Conservation (phyloP, 225 moss, liverwort and hornwort species). For the Climacium dendroides region DNA sequence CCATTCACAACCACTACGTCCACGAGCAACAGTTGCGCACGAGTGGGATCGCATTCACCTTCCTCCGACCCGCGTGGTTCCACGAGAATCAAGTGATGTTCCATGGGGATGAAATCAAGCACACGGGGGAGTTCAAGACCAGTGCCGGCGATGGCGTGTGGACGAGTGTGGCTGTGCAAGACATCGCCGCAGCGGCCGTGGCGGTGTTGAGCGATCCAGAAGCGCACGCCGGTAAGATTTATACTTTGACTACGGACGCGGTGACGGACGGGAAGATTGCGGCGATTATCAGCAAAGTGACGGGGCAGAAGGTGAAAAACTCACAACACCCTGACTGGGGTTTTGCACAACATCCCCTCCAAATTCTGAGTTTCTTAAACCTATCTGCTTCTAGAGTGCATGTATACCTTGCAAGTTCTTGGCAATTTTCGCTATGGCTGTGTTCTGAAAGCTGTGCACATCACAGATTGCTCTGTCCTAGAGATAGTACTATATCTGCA, state of each 20-base stretch:
- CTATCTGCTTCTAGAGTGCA: not conserved
- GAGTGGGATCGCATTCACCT: not conserved
- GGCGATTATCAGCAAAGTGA: slow-evolving; percentile 5
- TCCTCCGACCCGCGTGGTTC: slow-evolving; percentile 14
- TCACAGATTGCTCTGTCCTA: too few relatives aligned
- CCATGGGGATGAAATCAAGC: not conserved
- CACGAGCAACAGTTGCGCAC: slow-evolving; percentile 5
- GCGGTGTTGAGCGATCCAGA: not conserved
- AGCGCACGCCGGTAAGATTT: not conserved
- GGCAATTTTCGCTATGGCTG: not conserved
- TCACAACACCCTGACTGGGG: not conserved
- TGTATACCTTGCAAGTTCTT: not conserved
- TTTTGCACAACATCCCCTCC: not conserved
- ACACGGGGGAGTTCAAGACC: not conserved
- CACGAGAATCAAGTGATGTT: not conserved
- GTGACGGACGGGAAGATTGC: slow-evolving; percentile 1
- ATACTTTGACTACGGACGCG: slow-evolving; percentile 4
- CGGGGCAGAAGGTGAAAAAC: not conserved
- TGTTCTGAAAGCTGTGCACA: not conserved
- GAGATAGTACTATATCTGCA: not conserved
- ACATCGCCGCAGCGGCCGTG: slow-evolving; percentile 17
- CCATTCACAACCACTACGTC: not conserved
- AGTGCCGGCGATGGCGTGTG: slow-evolving; percentile 21
- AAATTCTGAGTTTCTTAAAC: not conserved
- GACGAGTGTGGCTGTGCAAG: slow-evolving; percentile 4